Conservation (phyloP, 2,329 filamentous ascomycete genomes). For the Westerdykella aurantiaca region DNA sequence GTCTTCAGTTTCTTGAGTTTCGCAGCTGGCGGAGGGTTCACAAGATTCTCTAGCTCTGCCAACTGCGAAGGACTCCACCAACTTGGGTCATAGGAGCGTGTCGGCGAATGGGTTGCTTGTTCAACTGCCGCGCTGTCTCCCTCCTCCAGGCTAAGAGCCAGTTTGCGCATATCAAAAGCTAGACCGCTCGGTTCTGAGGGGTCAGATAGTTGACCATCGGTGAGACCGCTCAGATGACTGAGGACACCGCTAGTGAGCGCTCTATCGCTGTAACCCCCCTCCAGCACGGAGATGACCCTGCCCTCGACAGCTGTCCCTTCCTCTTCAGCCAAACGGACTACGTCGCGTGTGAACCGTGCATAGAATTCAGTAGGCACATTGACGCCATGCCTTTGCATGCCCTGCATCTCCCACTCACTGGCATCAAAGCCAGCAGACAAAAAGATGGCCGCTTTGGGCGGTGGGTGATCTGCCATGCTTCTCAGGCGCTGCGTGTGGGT, state of each 20-base stretch:
- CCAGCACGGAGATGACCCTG: conserved; percentile 84
- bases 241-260: conserved; percentile 82
- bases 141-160: conserved; percentile 34
- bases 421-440: conserved; percentile 95
- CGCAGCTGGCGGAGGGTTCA: conserved; percentile 28
- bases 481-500: conserved; percentile 63
- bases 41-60: conserved; percentile 29
- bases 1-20: conserved; percentile 57
- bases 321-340: conserved; percentile 75
- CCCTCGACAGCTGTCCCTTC: conserved; percentile 72
- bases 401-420: conserved; percentile 84
- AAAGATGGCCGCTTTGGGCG: conserved; percentile 82
- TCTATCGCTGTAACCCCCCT: conserved; percentile 92
- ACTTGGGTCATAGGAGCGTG: conserved; percentile 31
- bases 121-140: conserved; percentile 15
- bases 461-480: conserved; percentile 51
- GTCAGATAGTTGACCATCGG: conserved; percentile 46
- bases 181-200: conserved; percentile 42
- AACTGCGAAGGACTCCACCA: conserved; percentile 42
- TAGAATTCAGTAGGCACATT: conserved; percentile 98
- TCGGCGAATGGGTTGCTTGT: conserved; percentile 6
- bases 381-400: conserved; percentile 93
- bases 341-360: conserved; percentile 79
- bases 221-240: conserved; percentile 82
- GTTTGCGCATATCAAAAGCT: conserved; percentile 54